Conservation (phyloP, 2,329 filamentous ascomycete genomes). For the Penicillium sp. region DNA sequence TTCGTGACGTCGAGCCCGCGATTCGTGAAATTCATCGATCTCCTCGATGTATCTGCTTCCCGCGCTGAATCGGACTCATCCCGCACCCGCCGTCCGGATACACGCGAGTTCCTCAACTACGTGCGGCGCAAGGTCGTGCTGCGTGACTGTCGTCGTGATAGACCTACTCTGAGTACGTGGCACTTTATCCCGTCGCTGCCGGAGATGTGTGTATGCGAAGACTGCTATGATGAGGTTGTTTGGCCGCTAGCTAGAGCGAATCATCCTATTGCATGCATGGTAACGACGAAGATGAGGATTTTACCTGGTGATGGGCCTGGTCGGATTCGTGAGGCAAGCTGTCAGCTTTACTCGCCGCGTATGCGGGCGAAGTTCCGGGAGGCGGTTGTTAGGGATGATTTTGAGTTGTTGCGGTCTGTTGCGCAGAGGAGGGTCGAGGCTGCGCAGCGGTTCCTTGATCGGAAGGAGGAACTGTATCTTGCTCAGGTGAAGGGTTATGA, state of each 20-base stretch:
- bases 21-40: slow-evolving; percentile 57
- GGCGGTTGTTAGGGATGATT: slow-evolving; percentile 65
- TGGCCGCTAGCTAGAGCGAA: slow-evolving; percentile 61
- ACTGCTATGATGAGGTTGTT: slow-evolving; percentile 81
- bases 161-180: slow-evolving; percentile 67
- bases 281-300: slow-evolving; percentile 60
- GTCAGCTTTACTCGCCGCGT: slow-evolving; percentile 75
- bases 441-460: slow-evolving; percentile 59
- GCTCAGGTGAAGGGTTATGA: slow-evolving; percentile 61
- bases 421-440: slow-evolving; percentile 58
- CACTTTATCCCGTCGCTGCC: slow-evolving; percentile 73
- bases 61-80: slow-evolving; percentile 30
- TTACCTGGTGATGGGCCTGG: slow-evolving; percentile 51
- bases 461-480: slow-evolving; percentile 53
- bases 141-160: slow-evolving; percentile 65
- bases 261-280: slow-evolving; percentile 60
- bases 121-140: slow-evolving; percentile 58
- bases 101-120: slow-evolving; percentile 62
- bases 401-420: slow-evolving; percentile 61
- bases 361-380: slow-evolving; percentile 73
- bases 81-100: slow-evolving; percentile 47
- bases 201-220: slow-evolving; percentile 78
- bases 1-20: slow-evolving; percentile 62
- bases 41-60: slow-evolving; percentile 55
- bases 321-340: slow-evolving; percentile 50